These are phyloP conservation scores for Monosporascus sp. DNA, from an alignment of 2,329 filamentous ascomycete genomes.

Conservation along the genomic window DNA sequence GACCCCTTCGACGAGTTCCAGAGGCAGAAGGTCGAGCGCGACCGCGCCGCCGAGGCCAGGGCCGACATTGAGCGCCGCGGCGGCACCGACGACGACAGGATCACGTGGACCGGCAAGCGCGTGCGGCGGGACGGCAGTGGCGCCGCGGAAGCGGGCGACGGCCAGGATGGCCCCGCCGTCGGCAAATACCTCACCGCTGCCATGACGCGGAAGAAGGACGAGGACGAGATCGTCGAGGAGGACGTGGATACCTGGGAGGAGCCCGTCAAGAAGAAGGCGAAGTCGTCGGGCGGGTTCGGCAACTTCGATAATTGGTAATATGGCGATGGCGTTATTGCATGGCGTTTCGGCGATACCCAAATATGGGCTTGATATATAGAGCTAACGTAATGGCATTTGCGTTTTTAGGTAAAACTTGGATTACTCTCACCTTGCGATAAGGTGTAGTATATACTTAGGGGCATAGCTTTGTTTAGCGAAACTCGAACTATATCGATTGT, in stretches of 20 bases:
- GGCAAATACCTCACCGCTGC: conserved; percentile 80
- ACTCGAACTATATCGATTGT: no score
- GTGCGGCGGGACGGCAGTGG: neutral
- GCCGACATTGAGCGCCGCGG: conserved; percentile 60
- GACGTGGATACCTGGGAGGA: conserved; percentile 62
- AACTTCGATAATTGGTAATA: conserved; percentile 89
- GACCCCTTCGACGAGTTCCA: conserved; percentile 95
- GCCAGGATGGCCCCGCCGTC: conserved; percentile 33
- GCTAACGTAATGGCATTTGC: no score
- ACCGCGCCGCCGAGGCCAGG: conserved; percentile 51
- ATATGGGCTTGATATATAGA: neutral
- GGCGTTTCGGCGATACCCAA: conserved; percentile 5
- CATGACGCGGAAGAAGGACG: conserved; percentile 29
- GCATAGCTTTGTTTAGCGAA: no score
- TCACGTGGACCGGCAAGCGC: conserved; percentile 1
- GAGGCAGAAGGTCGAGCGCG: conserved; percentile 64
- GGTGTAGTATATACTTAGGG: no score
- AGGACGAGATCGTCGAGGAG: conserved; percentile 56
- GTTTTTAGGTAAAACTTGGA: no score
- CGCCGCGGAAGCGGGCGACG: neutral
- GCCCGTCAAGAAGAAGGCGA: conserved; percentile 76
- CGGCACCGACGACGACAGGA: conserved; percentile 79
- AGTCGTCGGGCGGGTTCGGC: conserved; percentile 65
- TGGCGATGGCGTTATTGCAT: conserved; percentile 4
- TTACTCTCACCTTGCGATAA: no score